Evolutionary conservation across 805 yeast species (phyloP), one percentile per base, ranked within the genome.

Genomic region (Candida ovalis): DNA sequence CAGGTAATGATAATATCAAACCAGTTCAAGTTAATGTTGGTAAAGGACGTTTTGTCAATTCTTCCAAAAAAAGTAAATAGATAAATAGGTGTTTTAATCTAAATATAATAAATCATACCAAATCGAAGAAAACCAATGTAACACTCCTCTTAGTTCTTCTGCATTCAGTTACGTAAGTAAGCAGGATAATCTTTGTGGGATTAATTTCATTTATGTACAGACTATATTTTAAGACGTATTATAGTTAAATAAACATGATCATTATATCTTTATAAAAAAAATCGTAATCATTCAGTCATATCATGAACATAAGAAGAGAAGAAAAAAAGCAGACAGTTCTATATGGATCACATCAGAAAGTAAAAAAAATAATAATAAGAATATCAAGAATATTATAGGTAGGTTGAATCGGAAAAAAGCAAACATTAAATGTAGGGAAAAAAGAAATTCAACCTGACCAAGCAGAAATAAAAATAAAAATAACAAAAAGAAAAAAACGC

Each of bases 11-110:
- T 63, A 63, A 63, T 44, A 59, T 70, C 17, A 64, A 74, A 55
- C 73, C 77, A 28, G 77, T 83, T 23, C 83, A 86, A 28, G 91
- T 90, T 19, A 80, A 76, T 50, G 87, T 92, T n/a, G 97, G 97
- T 8, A 76, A 80, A 48, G 96, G 97, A 15, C 76, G 96, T 59
- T 77, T 77, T 63, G 92, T 84, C 37, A 94, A 94, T 64, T 76
- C 88, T 23, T 67, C 76, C n/a, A 76, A 69, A 59, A 72, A 62
- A 38, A 28, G 36, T 28, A 13, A 25, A 22, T n/a, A 18, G 9
- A 17, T 35, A 35, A 17, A 12, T 30, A 7, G 9, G 10, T 25
- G 10, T 25, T 7, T 25, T 7, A 7, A 25, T 25, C 6, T 25
- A 25, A 7, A 25, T 25, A 7, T 7, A 25, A 25, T 25, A 25